These are phyloP conservation scores for Talaromyces verruculosus DNA, from an alignment of 2,329 filamentous ascomycete species.

Conservation along the genomic window DNA sequence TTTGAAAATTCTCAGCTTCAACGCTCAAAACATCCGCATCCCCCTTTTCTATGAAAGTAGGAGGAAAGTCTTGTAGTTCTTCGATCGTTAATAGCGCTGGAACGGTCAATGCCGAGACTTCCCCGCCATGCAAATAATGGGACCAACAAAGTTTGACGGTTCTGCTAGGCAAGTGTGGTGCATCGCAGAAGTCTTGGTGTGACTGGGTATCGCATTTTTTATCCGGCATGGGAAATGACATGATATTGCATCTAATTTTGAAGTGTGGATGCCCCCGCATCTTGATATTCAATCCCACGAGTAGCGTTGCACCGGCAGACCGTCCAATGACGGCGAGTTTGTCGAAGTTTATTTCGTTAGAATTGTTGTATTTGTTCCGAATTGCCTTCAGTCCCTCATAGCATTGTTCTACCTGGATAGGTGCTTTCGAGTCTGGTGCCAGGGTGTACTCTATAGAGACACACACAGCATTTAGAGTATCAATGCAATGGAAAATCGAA, in stretches of 20 bases:
- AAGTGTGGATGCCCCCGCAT: neutral
- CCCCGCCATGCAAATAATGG: neutral
- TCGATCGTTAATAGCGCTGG: neutral
- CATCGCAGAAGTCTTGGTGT: neutral
- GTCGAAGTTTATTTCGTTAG: neutral
- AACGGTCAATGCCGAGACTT: neutral
- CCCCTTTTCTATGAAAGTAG: neutral
- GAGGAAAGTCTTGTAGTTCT: neutral
- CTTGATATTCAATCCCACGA: neutral
- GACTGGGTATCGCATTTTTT: neutral
- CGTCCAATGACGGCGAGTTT: neutral
- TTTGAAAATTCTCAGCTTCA: neutral
- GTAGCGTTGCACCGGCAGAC: neutral
- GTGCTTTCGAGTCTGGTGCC: neutral
- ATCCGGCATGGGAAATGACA: conserved; percentile 5
- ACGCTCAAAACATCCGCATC: neutral
- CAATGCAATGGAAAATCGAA: neutral
- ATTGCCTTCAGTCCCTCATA: neutral
- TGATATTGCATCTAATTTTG: neutral
- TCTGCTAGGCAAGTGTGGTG: neutral
- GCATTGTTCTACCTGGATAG: neutral
- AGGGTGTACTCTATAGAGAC: neutral
- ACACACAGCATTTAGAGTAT: neutral
- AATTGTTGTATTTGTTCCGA: neutral
- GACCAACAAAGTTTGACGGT: neutral